phyloP scores from a whole-genome alignment of 306 rosid species.

The Casuarina glauca region DNA sequence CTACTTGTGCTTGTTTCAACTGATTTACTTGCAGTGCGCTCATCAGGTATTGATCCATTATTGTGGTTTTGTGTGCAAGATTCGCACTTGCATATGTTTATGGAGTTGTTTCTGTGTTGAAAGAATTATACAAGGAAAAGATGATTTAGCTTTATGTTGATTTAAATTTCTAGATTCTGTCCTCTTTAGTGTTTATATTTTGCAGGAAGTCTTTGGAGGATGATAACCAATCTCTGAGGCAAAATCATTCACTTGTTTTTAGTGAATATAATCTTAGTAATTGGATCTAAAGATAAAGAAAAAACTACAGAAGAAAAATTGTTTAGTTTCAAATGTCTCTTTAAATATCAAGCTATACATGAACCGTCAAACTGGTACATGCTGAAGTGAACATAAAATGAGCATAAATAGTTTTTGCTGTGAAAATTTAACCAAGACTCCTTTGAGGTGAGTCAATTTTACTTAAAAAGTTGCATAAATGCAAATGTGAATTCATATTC shows the following conservation, averaged over 20 bases:
- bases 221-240: neutral
- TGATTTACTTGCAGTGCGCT: constrained; percentile 86
- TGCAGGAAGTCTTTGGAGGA: neutral
- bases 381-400: neutral
- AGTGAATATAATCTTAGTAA: no score
- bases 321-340: neutral
- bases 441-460: neutral
- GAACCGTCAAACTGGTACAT: constrained; percentile 4
- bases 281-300: neutral
- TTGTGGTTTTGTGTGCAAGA: neutral
- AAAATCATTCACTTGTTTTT: neutral
- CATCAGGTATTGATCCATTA: constrained; percentile 65
- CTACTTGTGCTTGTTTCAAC: constrained; percentile 95
- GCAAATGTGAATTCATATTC: neutral
- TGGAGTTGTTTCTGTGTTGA: neutral
- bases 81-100: neutral
- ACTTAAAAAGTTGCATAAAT: neutral
- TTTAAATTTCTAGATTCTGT: neutral
- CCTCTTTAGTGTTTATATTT: neutral
- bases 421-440: neutral
- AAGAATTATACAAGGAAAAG: neutral
- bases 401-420: neutral
- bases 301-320: neutral
- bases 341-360: neutral
- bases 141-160: neutral